Evolutionary conservation across 495 filamentous ascomycete genomes (phyloP).

Genomic region (Hypoxylon cercidicola): DNA sequence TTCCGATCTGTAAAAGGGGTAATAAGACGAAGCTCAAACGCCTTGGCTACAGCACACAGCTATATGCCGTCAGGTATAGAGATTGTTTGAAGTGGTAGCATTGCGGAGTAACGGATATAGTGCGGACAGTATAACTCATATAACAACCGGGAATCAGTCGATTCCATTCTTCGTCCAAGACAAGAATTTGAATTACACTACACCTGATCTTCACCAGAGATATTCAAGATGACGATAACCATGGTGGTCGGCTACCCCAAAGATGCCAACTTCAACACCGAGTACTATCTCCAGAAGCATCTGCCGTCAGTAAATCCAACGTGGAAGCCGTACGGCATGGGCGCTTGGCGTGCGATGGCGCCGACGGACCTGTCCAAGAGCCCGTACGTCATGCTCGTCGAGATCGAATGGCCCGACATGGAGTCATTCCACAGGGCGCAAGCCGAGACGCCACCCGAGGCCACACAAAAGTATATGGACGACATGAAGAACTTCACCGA

Average conservation of each 20-base stretch:
- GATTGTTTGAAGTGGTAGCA: neutral
- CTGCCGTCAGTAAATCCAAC: slow-evolving; percentile 5
- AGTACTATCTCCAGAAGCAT: slow-evolving; percentile 31
- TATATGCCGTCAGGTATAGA: neutral
- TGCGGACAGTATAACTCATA: neutral
- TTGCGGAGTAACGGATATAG: neutral
- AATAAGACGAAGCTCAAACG: too few species aligned
- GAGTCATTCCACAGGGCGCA: slow-evolving; percentile 21
- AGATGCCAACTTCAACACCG: slow-evolving; percentile 20
- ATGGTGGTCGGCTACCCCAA: slow-evolving; percentile 35
- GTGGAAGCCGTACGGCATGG: slow-evolving; percentile 33
- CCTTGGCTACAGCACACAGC: too few species aligned
- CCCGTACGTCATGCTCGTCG: slow-evolving; percentile 20
- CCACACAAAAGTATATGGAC: slow-evolving; percentile 10
- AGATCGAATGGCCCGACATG: slow-evolving; percentile 35
- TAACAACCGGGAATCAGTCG: neutral
- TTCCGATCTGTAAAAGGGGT: too few species aligned
- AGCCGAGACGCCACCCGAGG: slow-evolving; percentile 20
- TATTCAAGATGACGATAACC: slow-evolving; percentile 24
- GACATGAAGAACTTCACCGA: slow-evolving; percentile 38
- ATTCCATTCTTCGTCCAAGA: neutral
- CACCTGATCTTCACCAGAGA: neutral
- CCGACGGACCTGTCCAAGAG: slow-evolving; percentile 15
- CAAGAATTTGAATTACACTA: neutral
- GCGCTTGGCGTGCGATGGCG: slow-evolving; percentile 14